Conservation (phyloP, 208 protist genomes). For the Acanthamoeba healyi region DNA sequence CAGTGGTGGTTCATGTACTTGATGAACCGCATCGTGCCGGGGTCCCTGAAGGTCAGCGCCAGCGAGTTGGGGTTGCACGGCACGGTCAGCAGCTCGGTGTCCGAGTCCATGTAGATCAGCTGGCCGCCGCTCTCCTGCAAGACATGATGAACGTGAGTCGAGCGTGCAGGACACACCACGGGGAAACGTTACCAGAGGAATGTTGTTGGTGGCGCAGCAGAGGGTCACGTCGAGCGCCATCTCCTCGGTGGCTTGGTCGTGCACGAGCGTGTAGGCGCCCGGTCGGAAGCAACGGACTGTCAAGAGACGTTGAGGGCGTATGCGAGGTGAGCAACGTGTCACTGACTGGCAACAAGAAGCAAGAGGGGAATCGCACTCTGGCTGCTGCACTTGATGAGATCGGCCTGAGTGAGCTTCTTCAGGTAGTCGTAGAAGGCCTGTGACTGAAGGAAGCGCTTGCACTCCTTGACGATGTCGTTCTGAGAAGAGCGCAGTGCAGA, state of each 20-base stretch:
- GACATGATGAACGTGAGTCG: neutral
- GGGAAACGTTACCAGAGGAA: neutral
- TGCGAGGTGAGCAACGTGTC: neutral
- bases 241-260: conserved; percentile 34
- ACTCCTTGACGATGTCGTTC: conserved; percentile 34
- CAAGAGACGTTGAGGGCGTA: too few species aligned
- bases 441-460: conserved; percentile 22
- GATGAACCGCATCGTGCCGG: conserved; percentile 44
- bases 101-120: conserved; percentile 41
- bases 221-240: conserved; percentile 37
- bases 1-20: conserved; percentile 70
- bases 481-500: too few species aligned
- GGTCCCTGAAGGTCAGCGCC: conserved; percentile 23
- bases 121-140: conserved; percentile 41
- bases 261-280: conserved; percentile 34
- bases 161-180: neutral
- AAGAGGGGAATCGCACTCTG: neutral
- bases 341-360: neutral
- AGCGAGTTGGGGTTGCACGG: conserved; percentile 48
- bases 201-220: conserved; percentile 53
- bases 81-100: conserved; percentile 48
- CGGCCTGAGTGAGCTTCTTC: neutral
- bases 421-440: conserved; percentile 36
- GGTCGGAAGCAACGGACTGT: neutral
- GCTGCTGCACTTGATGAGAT: conserved; percentile 9